A percentile compares a stretch with the other conserved stretches of the same genome.
phyloP scores from a whole-genome alignment of 768 basidiomycete genomes.

The Mycena pura region DNA sequence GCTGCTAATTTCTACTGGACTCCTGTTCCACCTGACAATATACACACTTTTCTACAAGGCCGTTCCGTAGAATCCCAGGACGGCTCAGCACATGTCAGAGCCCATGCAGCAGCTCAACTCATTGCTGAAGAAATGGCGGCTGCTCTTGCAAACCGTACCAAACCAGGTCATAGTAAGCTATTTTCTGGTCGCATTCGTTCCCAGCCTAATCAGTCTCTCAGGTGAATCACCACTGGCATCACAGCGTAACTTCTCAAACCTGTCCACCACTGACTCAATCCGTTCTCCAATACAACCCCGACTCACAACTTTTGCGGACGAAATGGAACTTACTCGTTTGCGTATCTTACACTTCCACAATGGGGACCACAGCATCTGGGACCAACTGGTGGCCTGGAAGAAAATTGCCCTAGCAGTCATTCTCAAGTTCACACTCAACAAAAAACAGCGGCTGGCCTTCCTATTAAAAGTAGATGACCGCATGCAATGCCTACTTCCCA shows the following conservation, averaged over 20 bases:
- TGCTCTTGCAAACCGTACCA: not conserved
- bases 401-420: conserved; percentile 6
- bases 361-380: not conserved
- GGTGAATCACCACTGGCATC: too few relatives aligned
- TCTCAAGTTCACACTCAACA: conserved; percentile 21
- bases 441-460: conserved; percentile 23
- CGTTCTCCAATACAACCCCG: not conserved
- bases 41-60: not conserved
- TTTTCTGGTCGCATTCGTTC: not conserved
- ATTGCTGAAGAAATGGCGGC: conserved; percentile 1
- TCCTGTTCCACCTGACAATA: not conserved
- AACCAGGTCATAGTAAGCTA: not conserved
- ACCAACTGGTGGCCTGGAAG: conserved; percentile 5
- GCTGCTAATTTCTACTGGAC: not conserved
- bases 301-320: not conserved
- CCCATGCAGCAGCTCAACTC: not conserved
- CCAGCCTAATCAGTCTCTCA: not conserved
- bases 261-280: not conserved
- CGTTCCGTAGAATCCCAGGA: not conserved
- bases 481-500: not conserved
- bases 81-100: not conserved
- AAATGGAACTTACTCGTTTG: not conserved
- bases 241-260: not conserved
- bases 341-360: not conserved
- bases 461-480: conserved; percentile 12